phyloP scores from a whole-genome alignment of 495 filamentous ascomycete species.

The Hypoxylon subgilvum region DNA sequence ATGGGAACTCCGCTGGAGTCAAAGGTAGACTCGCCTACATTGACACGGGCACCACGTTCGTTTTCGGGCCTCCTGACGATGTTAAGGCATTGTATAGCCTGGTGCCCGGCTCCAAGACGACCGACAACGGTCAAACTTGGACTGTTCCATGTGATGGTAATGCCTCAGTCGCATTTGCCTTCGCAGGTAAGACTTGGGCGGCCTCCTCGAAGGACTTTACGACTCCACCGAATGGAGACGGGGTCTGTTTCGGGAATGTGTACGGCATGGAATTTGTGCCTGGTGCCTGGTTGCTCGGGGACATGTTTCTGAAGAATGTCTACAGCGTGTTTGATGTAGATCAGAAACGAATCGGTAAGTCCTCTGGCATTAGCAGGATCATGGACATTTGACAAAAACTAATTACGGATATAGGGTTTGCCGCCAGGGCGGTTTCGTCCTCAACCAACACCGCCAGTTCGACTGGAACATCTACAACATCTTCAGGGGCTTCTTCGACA shows the following conservation, averaged over 20 bases:
- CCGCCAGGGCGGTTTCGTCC: constrained; percentile 39
- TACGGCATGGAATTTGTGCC: constrained; percentile 54
- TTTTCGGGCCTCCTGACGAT: constrained; percentile 69
- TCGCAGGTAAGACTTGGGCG: constrained; percentile 61
- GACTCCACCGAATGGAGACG: constrained; percentile 48
- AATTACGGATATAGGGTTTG: constrained; percentile 45
- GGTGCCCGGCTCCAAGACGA: constrained; percentile 62
- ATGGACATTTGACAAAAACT: constrained; percentile 1
- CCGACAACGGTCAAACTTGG: constrained; percentile 60
- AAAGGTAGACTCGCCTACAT: constrained; percentile 66
- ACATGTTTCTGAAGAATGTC: constrained; percentile 89
- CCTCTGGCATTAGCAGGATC: not conserved
- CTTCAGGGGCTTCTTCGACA: constrained; percentile 17
- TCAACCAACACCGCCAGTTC: constrained; percentile 5
- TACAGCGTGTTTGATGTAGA: constrained; percentile 83
- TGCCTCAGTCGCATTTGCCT: constrained; percentile 45
- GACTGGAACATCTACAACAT: constrained; percentile 11
- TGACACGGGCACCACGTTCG: constrained; percentile 81
- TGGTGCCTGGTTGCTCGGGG: constrained; percentile 75
- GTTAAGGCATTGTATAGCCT: constrained; percentile 67
- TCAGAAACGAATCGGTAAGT: constrained; percentile 59
- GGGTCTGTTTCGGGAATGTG: constrained; percentile 70
- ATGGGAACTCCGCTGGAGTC: constrained; percentile 60
- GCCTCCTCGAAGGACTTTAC: constrained; percentile 74
- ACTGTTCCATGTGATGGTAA: constrained; percentile 73